These are phyloP conservation scores for Fomitopsis palustris DNA, from an alignment of 1,284 basidiomycete genomes.

Conservation along the genomic window DNA sequence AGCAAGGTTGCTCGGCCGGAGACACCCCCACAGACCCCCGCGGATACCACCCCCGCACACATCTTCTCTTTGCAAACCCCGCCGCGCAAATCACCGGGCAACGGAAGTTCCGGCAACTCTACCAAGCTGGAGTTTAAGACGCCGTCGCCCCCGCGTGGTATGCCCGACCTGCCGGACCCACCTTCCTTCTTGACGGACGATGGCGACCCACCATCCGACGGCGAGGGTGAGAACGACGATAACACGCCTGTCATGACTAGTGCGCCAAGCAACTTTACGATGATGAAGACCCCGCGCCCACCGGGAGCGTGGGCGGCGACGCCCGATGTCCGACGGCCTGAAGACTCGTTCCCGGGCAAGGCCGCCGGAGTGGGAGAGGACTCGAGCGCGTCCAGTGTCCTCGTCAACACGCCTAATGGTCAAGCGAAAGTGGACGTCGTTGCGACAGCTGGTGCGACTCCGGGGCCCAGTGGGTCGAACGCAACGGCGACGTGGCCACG, in stretches of 20 bases:
- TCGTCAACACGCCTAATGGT: neutral
- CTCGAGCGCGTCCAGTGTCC: constrained; percentile 8
- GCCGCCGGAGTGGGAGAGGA: constrained; percentile 17
- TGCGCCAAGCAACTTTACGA: constrained; percentile 29
- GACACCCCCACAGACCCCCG: constrained; percentile 9
- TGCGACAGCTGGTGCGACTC: constrained; percentile 12
- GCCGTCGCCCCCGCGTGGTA: constrained; percentile 55
- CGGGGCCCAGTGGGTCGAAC: neutral
- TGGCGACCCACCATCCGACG: constrained; percentile 26
- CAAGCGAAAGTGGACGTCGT: constrained; percentile 7
- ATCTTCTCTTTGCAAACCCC: constrained; percentile 40
- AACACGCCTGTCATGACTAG: constrained; percentile 22
- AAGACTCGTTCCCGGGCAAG: constrained; percentile 17
- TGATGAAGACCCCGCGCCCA: constrained; percentile 59
- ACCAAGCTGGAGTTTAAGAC: constrained; percentile 51
- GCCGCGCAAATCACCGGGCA: constrained; percentile 37
- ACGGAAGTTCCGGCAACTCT: constrained; percentile 23
- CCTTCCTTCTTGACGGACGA: constrained; percentile 48
- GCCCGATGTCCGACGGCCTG: constrained; percentile 36
- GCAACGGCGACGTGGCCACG: constrained; percentile 29
- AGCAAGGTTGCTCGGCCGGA: constrained; percentile 3
- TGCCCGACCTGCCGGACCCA: constrained; percentile 42
- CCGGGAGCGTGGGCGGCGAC: constrained; percentile 70
- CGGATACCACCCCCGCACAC: neutral
- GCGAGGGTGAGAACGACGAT: constrained; percentile 23